Evolutionary conservation across 176 grass and related monocot genomes (phyloP).

Genomic region (Carex kokanica): DNA sequence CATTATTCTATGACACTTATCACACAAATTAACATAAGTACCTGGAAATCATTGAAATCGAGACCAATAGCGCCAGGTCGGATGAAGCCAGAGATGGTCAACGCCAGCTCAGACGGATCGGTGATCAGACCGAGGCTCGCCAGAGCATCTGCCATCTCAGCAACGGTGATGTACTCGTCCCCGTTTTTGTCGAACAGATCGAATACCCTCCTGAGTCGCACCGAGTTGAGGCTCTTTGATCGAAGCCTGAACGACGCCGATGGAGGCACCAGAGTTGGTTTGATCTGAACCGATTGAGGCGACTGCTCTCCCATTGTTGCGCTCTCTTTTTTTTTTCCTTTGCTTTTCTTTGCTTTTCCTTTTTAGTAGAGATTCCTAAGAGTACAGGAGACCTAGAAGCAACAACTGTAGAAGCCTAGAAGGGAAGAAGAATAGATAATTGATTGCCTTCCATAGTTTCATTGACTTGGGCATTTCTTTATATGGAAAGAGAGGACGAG

Average conservation of each 20-base stretch:
- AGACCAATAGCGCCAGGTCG: slow-evolving; percentile 19
- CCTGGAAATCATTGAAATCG: slow-evolving; percentile 33
- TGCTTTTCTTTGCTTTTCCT: neutral
- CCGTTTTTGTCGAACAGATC: slow-evolving; percentile 31
- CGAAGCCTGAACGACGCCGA: slow-evolving; percentile 32
- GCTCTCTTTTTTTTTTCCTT: neutral
- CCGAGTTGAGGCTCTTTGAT: slow-evolving; percentile 28
- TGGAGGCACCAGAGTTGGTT: neutral
- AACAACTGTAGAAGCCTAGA: neutral
- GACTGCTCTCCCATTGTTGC: neutral
- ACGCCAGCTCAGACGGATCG: neutral
- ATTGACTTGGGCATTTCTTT: neutral
- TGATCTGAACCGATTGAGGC: neutral
- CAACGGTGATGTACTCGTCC: slow-evolving; percentile 29
- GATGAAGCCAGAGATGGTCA: slow-evolving; percentile 18
- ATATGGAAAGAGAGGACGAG: neutral
- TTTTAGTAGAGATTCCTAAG: neutral
- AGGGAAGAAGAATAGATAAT: neutral
- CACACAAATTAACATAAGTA: neutral
- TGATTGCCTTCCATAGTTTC: neutral
- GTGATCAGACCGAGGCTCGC: slow-evolving; percentile 17
- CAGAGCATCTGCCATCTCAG: slow-evolving; percentile 23
- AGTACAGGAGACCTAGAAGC: neutral
- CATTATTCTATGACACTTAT: neutral
- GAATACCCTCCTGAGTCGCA: slow-evolving; percentile 34